These are phyloP conservation scores for Effrenium voratum DNA, from an alignment of 73 alveolate species.

Conservation along the genomic window DNA sequence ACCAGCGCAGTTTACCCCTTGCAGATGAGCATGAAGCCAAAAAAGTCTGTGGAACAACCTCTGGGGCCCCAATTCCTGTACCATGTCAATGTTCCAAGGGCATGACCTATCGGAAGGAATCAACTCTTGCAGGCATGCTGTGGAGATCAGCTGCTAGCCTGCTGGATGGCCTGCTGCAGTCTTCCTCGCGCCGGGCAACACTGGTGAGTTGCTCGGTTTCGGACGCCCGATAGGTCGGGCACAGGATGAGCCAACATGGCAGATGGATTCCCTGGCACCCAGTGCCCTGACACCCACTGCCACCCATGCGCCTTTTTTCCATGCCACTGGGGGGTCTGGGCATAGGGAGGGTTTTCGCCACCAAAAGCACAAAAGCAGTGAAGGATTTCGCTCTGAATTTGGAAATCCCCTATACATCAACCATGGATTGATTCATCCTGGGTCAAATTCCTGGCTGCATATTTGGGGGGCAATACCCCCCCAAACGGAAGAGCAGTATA, in stretches of 20 bases:
- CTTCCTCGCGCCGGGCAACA: neutral
- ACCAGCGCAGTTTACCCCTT: neutral
- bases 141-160: constrained; percentile 15
- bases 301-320: neutral
- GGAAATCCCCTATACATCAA: too few relatives aligned
- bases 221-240: neutral
- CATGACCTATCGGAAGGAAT: too few relatives aligned
- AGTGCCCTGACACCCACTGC: neutral
- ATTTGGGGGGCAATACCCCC: too few relatives aligned
- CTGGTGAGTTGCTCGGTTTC: constrained; percentile 13
- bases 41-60: neutral
- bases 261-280: neutral
- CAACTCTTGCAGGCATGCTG: neutral
- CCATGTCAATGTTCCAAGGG: neutral
- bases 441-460: too few relatives aligned
- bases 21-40: too few relatives aligned
- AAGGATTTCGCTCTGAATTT: too few relatives aligned
- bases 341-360: too few relatives aligned
- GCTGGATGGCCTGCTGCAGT: neutral
- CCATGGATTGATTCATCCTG: too few relatives aligned
- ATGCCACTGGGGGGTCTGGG: too few relatives aligned
- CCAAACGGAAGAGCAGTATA: too few relatives aligned
- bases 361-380: too few relatives aligned
- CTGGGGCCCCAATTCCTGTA: neutral
- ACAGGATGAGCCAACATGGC: too few relatives aligned